A percentile compares a stretch with the other conserved stretches of the same genome.
Conservation (phyloP, 2,329 filamentous ascomycete species). For the Malbranchea zuffiana region DNA sequence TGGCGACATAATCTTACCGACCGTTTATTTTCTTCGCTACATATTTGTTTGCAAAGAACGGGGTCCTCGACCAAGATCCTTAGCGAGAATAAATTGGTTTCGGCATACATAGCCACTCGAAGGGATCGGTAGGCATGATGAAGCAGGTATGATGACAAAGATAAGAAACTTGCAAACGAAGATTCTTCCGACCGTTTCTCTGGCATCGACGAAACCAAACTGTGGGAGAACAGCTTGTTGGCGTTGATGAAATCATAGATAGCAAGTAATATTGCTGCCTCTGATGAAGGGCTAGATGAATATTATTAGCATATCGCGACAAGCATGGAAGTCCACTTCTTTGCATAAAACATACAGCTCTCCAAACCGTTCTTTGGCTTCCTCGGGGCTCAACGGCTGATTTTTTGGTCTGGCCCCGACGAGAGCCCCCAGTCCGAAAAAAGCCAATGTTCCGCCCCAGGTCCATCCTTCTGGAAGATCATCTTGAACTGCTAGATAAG, state of each 20-base stretch:
- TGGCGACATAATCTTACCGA: constrained; percentile 79
- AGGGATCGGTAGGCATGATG: constrained; percentile 82
- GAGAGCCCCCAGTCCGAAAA: constrained; percentile 72
- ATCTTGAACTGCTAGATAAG: constrained; percentile 78
- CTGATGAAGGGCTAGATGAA: constrained; percentile 56
- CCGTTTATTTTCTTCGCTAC: constrained; percentile 63
- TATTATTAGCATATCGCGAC: constrained; percentile 17
- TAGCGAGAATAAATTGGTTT: constrained; percentile 73
- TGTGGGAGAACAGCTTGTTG: constrained; percentile 90
- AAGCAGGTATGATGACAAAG: constrained; percentile 80
- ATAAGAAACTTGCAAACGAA: constrained; percentile 72
- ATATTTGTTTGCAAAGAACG: constrained; percentile 69
- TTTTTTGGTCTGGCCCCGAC: constrained; percentile 53
- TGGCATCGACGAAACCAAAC: constrained; percentile 55
- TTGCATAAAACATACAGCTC: too few relatives aligned
- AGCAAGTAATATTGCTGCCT: constrained; percentile 69
- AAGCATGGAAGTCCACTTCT: constrained; percentile 29
- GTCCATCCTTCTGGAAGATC: constrained; percentile 87
- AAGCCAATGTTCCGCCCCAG: constrained; percentile 64
- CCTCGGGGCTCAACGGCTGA: constrained; percentile 59
- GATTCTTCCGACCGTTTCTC: constrained; percentile 55
- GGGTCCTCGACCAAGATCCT: constrained; percentile 81
- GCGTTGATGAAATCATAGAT: constrained; percentile 89
- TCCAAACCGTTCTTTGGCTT: constrained; percentile 69
- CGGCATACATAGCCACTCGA: constrained; percentile 69